Evolutionary conservation across 2,329 filamentous ascomycete genomes (phyloP), one percentile per base, ranked within the genome.

Genomic region (Metarhizium humberi): DNA sequence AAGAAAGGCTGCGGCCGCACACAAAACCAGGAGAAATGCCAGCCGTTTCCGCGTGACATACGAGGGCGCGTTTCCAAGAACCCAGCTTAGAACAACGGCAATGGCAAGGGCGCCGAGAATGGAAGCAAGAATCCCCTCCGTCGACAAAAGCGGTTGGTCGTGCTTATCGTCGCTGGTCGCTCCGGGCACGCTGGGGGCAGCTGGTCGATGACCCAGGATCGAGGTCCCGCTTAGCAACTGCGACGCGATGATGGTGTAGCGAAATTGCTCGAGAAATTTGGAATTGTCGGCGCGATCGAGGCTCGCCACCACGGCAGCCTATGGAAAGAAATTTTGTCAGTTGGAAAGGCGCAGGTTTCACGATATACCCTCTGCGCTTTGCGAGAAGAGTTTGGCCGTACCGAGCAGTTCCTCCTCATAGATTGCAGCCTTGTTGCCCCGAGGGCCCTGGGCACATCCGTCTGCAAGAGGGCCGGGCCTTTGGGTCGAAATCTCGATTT

Each of bases 201-300:
- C 57, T 14, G 63, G 65, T 16, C 64, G 65, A 56, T 71, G 66
- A 51, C 71, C 65, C 16, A 69, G 55, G 45, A 80, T 82, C 4
- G 81, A 79, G 61, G 87, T 81, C 45, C 87, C 87, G 64, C 84
- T 90, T 45, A 96, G 77, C 14, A 96, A 79, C 68, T 96, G 91
- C 25, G 92, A 96, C 52, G 91, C 91, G 65, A 96, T 88, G 60
- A 96, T 89, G 25, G 89, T 87, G 72, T 96, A 96, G 60, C 92
- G 88, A 66, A 96, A 96, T 66, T 91, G 88, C 71, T 96, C 92
- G 57, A 96, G 79, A 65, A 96, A 96, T 61, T 85, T 86, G 62
- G 86, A 80, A 67, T 92, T 95, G 63, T 95, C 91, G 62, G 82
- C 84, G 60, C 86, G 80, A 55, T 88, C 86, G 59, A 95, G 79